Percentiles rank a stretch among this genome's conserved stretches.
Conservation (phyloP, 139 green algal species). For the Asterochloris sp. region DNA sequence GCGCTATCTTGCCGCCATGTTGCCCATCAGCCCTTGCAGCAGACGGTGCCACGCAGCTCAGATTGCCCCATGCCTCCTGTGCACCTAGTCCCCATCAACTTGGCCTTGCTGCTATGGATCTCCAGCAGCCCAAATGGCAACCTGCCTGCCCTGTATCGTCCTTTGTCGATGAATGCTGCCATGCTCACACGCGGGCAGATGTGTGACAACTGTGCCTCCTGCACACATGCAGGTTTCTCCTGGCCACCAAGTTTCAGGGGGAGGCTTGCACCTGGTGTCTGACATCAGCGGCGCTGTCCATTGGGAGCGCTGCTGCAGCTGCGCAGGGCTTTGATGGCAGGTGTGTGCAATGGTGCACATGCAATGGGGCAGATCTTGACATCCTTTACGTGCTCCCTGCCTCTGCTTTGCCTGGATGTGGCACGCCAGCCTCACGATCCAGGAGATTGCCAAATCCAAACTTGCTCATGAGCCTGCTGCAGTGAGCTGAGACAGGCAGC, state of each 20-base stretch:
- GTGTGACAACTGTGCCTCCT: no score
- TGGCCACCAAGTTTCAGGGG: constrained; percentile 60
- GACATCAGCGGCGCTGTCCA: constrained; percentile 61
- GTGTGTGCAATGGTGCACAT: not conserved
- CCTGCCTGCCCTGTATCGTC: not conserved
- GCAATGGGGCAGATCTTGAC: not conserved
- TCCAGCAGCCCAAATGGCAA: not conserved
- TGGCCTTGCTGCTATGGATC: not conserved
- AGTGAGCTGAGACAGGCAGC: not conserved
- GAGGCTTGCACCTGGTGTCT: constrained; percentile 73
- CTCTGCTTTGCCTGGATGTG: not conserved
- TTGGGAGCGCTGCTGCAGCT: constrained; percentile 30
- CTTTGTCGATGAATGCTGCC: no score
- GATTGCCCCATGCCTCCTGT: not conserved
- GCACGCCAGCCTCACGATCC: not conserved
- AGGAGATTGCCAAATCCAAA: not conserved
- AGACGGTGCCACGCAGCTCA: not conserved
- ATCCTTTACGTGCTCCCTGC: not conserved
- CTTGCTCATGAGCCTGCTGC: not conserved
- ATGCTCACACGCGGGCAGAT: no score
- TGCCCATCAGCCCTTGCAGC: not conserved
- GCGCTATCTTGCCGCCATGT: not conserved
- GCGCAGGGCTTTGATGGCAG: constrained; percentile 1
- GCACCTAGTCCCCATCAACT: not conserved
- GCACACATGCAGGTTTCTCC: constrained; percentile 40